These are phyloP conservation scores for Rhododendron kiyosumense DNA, from an alignment of 148 eudicot genomes.

Conservation along the genomic window DNA sequence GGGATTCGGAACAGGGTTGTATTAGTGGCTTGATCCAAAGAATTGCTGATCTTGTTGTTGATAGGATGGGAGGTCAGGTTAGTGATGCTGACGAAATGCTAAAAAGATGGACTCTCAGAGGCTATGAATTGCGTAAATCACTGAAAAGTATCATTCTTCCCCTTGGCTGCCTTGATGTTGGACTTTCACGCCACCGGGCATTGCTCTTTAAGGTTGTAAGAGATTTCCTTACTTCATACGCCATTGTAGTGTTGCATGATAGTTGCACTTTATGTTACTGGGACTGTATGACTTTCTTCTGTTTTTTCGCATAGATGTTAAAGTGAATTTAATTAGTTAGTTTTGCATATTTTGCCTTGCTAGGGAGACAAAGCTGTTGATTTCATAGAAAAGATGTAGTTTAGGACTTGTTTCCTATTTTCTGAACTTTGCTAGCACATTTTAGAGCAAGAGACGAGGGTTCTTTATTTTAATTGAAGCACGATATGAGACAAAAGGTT, in stretches of 20 bases:
- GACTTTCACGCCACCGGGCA: constrained; percentile 95
- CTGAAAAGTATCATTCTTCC: constrained; percentile 70
- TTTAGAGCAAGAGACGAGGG: neutral
- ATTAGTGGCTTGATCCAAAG: constrained; percentile 55
- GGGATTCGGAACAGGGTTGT: constrained; percentile 37
- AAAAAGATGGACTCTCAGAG: constrained; percentile 68
- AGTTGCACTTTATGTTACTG: neutral
- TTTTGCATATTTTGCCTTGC: neutral
- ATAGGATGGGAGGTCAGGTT: constrained; percentile 90
- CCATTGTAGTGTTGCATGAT: neutral
- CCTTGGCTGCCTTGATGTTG: constrained; percentile 84
- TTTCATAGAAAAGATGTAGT: neutral
- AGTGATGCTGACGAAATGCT: constrained; percentile 71
- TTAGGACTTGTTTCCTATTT: neutral
- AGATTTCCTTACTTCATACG: neutral
- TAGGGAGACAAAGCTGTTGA: neutral
- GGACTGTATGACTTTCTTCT: neutral
- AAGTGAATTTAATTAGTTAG: neutral
- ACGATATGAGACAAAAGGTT: neutral
- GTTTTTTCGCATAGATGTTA: neutral
- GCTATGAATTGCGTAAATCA: constrained; percentile 52
- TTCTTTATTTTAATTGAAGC: neutral
- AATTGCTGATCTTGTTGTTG: constrained; percentile 75
- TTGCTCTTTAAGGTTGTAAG: constrained; percentile 79
- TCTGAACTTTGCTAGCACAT: neutral